phyloP scores from a whole-genome alignment of 1,284 basidiomycete species.

The Exobasidium cylindrosporum region DNA sequence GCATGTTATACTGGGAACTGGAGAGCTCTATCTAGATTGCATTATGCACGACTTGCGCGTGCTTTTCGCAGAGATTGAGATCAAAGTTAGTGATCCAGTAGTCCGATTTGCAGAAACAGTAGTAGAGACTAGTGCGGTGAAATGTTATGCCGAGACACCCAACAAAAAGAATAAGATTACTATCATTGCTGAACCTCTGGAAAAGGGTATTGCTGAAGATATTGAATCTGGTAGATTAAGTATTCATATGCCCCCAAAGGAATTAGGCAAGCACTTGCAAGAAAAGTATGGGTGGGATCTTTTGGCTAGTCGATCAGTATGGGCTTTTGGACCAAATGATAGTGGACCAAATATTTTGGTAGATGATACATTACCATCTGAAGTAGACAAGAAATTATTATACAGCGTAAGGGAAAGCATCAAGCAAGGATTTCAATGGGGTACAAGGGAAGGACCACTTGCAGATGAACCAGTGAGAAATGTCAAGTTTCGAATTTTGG shows the following conservation, averaged over 20 bases:
- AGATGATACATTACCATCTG: constrained; percentile 92
- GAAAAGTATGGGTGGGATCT: constrained; percentile 95
- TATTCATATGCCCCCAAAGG: constrained; percentile 39
- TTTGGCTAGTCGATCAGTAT: constrained; percentile 93
- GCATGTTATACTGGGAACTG: constrained; percentile 93
- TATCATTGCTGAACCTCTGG: constrained; percentile 51
- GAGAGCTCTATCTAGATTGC: constrained; percentile 93
- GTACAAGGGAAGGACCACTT: constrained; percentile 89
- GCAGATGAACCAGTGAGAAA: constrained; percentile 99
- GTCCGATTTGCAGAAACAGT: constrained; percentile 99
- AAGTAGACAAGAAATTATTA: constrained; percentile 91
- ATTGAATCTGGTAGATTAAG: constrained; percentile 44
- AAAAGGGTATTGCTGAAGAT: constrained; percentile 53
- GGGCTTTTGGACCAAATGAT: constrained; percentile 98
- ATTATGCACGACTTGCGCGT: constrained; percentile 92
- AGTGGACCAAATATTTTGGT: constrained; percentile 83
- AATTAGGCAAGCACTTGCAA: constrained; percentile 44
- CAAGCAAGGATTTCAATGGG: constrained; percentile 99
- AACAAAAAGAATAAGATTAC: constrained; percentile 73
- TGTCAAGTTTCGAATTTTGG: constrained; percentile 93
- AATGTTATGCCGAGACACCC: constrained; percentile 97
- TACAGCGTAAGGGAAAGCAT: constrained; percentile 87
- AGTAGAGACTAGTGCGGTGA: constrained; percentile 92
- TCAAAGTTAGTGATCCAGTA: constrained; percentile 98
- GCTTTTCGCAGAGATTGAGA: constrained; percentile 95